Conservation (phyloP, 208 protist species). For the Leishmania braziliensis region DNA sequence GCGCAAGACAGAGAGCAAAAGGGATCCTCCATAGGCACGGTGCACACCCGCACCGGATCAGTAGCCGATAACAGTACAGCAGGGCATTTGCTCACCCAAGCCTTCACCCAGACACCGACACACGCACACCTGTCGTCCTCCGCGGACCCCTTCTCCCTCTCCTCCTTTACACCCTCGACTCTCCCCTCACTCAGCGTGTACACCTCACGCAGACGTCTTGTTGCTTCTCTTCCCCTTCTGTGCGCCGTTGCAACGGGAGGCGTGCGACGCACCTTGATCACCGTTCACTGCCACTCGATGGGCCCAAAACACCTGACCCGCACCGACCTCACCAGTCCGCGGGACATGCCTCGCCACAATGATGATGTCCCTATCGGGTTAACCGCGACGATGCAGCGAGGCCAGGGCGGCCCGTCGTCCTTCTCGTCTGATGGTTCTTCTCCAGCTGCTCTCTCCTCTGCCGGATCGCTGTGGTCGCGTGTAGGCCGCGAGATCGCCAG, state of each 20-base stretch:
- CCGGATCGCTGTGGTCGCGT: slow-evolving; percentile 12
- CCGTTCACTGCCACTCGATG: neutral
- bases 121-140: neutral
- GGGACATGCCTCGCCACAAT: neutral
- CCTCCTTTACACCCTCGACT: neutral
- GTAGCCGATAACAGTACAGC: no score
- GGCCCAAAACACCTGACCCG: neutral
- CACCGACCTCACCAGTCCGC: neutral
- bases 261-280: neutral
- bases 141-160: neutral
- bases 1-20: neutral
- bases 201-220: neutral
- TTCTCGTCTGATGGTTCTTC: neutral
- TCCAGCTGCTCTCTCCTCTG: neutral
- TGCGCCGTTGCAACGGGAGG: neutral
- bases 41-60: neutral
- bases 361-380: neutral
- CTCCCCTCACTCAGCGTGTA: neutral
- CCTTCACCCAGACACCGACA: neutral
- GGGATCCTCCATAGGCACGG: neutral
- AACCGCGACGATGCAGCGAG: neutral
- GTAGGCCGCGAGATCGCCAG: slow-evolving; percentile 13
- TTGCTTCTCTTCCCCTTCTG: neutral
- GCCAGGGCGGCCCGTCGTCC: neutral
- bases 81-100: no score